Evolutionary conservation across 1,284 basidiomycete species (phyloP).

Genomic region (Taiwanofungus camphoratus): DNA sequence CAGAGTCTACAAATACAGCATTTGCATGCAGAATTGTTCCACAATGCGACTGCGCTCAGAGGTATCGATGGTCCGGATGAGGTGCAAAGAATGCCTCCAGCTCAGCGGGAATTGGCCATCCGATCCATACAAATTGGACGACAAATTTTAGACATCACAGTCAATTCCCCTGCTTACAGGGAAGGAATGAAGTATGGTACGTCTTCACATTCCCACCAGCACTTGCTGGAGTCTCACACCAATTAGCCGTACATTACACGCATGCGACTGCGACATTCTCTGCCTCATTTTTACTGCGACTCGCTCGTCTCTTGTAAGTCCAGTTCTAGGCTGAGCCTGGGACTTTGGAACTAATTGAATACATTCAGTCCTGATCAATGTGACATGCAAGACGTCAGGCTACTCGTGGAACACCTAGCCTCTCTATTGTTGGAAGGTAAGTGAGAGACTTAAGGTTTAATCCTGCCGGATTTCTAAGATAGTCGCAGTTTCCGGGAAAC

Average conservation of each 20-base stretch:
- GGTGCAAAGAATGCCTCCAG: conserved; percentile 65
- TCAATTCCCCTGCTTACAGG: conserved; percentile 75
- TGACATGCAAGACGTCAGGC: conserved; percentile 68
- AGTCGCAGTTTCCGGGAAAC: conserved; percentile 73
- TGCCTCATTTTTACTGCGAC: conserved; percentile 81
- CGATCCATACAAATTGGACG: conserved; percentile 67
- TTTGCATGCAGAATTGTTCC: conserved; percentile 73
- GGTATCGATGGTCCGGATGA: conserved; percentile 76
- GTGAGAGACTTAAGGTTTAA: conserved; percentile 14
- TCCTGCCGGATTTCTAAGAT: conserved; percentile 11
- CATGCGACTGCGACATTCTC: conserved; percentile 91
- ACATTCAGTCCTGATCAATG: conserved; percentile 71
- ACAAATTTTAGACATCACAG: conserved; percentile 66
- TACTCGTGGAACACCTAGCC: conserved; percentile 75
- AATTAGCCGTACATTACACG: conserved; percentile 77
- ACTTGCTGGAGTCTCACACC: conserved; percentile 19
- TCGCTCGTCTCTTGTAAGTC: conserved; percentile 79
- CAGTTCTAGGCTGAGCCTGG: neutral
- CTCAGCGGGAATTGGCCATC: conserved; percentile 64
- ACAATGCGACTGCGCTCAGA: conserved; percentile 71
- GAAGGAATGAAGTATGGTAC: conserved; percentile 86
- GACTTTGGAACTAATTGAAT: conserved; percentile 4
- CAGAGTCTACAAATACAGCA: conserved; percentile 80
- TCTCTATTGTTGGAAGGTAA: conserved; percentile 71
- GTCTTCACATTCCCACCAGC: conserved; percentile 16